Base-by-base conservation (phyloP, 306 rosid species). In the Dryas octopetala region DNA sequence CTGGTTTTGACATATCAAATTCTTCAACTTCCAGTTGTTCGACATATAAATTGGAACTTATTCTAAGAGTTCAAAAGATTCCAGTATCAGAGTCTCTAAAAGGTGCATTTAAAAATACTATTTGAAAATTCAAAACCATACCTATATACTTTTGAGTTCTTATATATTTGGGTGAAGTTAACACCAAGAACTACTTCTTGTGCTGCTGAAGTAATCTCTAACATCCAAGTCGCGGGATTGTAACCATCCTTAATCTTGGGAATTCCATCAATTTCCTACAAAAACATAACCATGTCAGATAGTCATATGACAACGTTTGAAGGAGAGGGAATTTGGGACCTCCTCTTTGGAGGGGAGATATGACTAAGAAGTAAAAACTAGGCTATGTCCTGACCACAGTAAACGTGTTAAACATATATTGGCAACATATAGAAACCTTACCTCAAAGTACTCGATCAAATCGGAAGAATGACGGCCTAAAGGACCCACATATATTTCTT, bases 171-270 rank as follows among this genome's bases (percentile, higher is more conserved):
- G 46, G 84, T 44, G 69, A 92, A 92, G 80, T 90, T 87, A 61
- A 89, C 79, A 23, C 85, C 88, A 40, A 89, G 79, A 76, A 64
- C 57, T 78, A 54, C 70, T 84, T 92, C 96, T 52, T 82, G 82
- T 9, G 87, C 85, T 1, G 82, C 23, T 51, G 90, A 63, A 3
- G 96, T 86, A 72, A 87, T 82, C 68, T 94, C 97, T 75, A 94
- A 38, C 97, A 94, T 91, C 98, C 98, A 94, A n/a, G 98, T 91
- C 54, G 97, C 98, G 7, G 98, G 98, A 62, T 94, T 91, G 78
- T 89, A 88, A 9, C 96, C 97, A 63, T 88, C 90, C 73, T 86
- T 90, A 49, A 89, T 90, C 82, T 84, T 90, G 13, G 81, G 75
- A 38, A 85, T 58, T 77, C 93, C 93, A 62, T 82, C 82, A 66